A percentile compares a stretch with the other conserved stretches of the same genome.
phyloP scores from a whole-genome alignment of 106 monocot species.

The Posidonia australis region DNA sequence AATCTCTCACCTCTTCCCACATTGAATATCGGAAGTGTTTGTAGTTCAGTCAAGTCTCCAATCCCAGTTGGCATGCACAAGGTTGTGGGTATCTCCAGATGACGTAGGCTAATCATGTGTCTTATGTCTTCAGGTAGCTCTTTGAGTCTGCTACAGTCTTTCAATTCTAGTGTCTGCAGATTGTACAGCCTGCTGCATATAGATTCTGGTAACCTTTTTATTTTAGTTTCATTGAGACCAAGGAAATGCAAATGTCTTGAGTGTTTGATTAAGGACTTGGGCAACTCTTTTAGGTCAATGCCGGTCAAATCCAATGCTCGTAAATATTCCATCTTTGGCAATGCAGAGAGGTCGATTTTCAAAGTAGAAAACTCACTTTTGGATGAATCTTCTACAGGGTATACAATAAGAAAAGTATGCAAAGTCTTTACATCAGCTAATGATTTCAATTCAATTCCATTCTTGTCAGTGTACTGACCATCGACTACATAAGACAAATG shows the following conservation, averaged over 20 bases:
- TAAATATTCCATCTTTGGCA: background rate
- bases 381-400: too few species aligned
- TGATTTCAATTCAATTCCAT: too few species aligned
- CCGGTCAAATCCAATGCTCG: slow-evolving; percentile 22
- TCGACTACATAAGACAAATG: too few species aligned
- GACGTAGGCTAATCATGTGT: background rate
- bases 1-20: background rate
- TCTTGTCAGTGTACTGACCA: too few species aligned
- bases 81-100: background rate
- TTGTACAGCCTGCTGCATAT: slow-evolving; percentile 8
- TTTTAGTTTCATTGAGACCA: too few species aligned
- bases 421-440: background rate
- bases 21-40: background rate
- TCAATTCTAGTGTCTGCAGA: slow-evolving; percentile 20
- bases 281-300: slow-evolving; percentile 4
- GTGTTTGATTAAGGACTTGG: background rate
- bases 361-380: background rate
- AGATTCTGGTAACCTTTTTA: too few species aligned
- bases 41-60: background rate
- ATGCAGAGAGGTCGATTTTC: background rate
- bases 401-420: slow-evolving; percentile 9
- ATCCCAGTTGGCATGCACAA: background rate
- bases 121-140: slow-evolving; percentile 19
- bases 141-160: slow-evolving; percentile 7
- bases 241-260: too few species aligned